Conservation (phyloP, 768 basidiomycete species). For the Lepiota brunneoincarnata region DNA sequence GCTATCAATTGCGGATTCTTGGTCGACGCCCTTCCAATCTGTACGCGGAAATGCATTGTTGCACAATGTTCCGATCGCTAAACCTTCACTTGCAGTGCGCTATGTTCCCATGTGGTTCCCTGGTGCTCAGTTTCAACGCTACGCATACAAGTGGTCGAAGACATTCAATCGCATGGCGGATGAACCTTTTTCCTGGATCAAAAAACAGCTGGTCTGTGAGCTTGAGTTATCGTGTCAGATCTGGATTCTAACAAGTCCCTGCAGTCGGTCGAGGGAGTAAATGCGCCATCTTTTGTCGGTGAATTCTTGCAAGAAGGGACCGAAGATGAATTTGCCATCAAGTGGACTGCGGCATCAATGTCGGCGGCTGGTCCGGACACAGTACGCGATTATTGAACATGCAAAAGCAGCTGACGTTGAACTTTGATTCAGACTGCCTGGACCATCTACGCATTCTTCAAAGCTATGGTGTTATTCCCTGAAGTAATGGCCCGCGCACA, state of each 20-base stretch:
- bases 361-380: conserved; percentile 46
- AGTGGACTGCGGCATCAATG: conserved; percentile 55
- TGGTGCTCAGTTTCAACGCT: conserved; percentile 53
- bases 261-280: conserved; percentile 53
- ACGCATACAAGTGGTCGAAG: conserved; percentile 47
- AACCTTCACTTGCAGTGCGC: conserved; percentile 36
- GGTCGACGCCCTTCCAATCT: conserved; percentile 46
- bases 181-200: conserved; percentile 52
- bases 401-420: too few species aligned
- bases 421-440: conserved; percentile 49
- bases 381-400: conserved; percentile 26
- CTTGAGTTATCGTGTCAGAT: conserved; percentile 9
- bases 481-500: conserved; percentile 57
- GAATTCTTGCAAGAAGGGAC: conserved; percentile 46
- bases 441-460: conserved; percentile 55
- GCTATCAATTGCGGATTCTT: conserved; percentile 49
- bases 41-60: conserved; percentile 28
- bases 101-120: conserved; percentile 63
- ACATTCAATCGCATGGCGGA: conserved; percentile 55
- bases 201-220: conserved; percentile 52
- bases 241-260: conserved; percentile 6
- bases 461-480: conserved; percentile 57
- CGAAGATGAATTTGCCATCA: conserved; percentile 61
- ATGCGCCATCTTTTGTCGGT: conserved; percentile 56
- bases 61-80: not conserved